These are phyloP conservation scores for Thielaviopsis euricoi DNA, from an alignment of 2,329 filamentous ascomycete species.

Conservation along the genomic window DNA sequence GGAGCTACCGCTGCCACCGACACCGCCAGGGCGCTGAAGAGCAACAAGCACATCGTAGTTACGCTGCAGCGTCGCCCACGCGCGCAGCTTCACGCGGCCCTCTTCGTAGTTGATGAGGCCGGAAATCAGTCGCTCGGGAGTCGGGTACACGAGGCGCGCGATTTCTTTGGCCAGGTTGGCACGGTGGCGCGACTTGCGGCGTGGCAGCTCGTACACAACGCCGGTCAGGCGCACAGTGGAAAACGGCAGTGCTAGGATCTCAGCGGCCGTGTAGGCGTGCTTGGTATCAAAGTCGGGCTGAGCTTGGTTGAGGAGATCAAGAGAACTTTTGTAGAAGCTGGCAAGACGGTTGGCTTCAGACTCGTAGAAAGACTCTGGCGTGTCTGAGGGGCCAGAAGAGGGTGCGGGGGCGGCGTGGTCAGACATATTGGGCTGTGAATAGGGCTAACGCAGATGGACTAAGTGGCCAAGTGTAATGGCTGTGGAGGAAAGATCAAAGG, in stretches of 20 bases:
- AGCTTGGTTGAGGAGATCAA: no score
- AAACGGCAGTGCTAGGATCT: slow-evolving; percentile 21
- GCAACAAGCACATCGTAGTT: slow-evolving; percentile 20
- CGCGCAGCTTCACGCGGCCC: slow-evolving; percentile 22
- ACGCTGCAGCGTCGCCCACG: slow-evolving; percentile 21
- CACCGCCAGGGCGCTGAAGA: slow-evolving; percentile 7
- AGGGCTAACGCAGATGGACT: no score
- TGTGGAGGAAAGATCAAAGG: no score
- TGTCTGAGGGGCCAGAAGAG: no score
- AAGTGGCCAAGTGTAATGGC: no score
- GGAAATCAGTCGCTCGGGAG: slow-evolving; percentile 20
- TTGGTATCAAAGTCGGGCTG: no score
- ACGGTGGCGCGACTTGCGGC: slow-evolving; percentile 19
- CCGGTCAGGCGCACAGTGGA: slow-evolving; percentile 18
- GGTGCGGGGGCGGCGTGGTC: no score
- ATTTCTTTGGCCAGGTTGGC: slow-evolving; percentile 18
- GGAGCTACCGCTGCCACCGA: background rate
- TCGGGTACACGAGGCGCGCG: slow-evolving; percentile 20
- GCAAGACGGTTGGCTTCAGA: no score
- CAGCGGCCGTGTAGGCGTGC: slow-evolving; percentile 19
- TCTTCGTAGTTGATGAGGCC: slow-evolving; percentile 23
- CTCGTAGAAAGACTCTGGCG: no score
- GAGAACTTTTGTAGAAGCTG: no score
- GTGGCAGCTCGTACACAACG: slow-evolving; percentile 19
- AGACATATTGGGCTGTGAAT: no score